phyloP scores from a whole-genome alignment of 345 rosid genomes.

The Pugionium cornutum region DNA sequence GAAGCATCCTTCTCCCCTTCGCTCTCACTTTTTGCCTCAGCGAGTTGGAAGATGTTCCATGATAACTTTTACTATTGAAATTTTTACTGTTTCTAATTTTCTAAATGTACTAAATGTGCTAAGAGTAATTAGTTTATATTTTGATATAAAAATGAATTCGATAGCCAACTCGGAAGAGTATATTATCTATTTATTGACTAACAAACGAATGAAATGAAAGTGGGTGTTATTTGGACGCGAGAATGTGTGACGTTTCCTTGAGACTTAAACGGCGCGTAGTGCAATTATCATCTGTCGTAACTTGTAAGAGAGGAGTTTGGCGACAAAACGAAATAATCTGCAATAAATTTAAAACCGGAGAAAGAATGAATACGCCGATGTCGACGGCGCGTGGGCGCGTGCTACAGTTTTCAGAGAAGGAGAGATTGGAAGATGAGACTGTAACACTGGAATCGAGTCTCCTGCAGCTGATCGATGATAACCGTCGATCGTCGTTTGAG shows the following conservation, averaged over 20 bases:
- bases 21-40: too few relatives aligned
- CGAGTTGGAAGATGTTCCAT: too few relatives aligned
- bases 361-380: slow-evolving; percentile 42
- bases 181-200: too few relatives aligned
- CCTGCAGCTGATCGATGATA: slow-evolving; percentile 57
- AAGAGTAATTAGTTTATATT: too few relatives aligned
- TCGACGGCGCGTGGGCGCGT: slow-evolving; percentile 44
- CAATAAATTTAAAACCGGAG: neutral
- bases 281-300: neutral
- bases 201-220: too few relatives aligned
- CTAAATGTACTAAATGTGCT: too few relatives aligned
- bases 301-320: neutral
- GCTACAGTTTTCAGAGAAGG: slow-evolving; percentile 32
- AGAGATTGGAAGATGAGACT: slow-evolving; percentile 38
- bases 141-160: too few relatives aligned
- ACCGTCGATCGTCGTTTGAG: slow-evolving; percentile 55
- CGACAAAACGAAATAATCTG: too few relatives aligned
- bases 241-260: slow-evolving; percentile 25
- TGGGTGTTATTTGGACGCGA: neutral
- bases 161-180: too few relatives aligned
- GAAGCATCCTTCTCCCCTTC: too few relatives aligned
- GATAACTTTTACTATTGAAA: too few relatives aligned
- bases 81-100: too few relatives aligned
- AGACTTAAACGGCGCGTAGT: slow-evolving; percentile 26
- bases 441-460: slow-evolving; percentile 62